A percentile compares a stretch with the other conserved stretches of the same genome.
phyloP scores from a whole-genome alignment of 1,284 basidiomycete species.

The Irpex rosettiformis region DNA sequence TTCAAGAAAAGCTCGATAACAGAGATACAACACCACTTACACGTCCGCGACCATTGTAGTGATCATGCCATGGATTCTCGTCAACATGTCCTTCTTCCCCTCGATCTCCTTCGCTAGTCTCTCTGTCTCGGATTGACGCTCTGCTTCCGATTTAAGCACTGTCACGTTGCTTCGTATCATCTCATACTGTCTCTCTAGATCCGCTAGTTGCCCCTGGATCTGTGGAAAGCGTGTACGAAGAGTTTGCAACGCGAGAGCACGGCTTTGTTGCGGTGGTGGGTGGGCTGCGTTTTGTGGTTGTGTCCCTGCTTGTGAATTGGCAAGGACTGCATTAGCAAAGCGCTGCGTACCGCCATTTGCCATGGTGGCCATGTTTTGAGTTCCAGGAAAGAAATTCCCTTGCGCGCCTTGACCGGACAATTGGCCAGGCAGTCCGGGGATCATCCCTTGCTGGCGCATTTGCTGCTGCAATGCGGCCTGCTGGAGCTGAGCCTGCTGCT shows the following conservation, averaged over 20 bases:
- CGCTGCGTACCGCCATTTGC: background rate
- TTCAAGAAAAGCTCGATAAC: background rate
- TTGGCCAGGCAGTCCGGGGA: background rate
- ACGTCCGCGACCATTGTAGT: background rate
- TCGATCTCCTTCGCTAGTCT: conserved; percentile 29
- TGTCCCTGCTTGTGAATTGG: background rate
- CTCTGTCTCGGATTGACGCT: conserved; percentile 26
- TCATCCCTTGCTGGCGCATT: conserved; percentile 5
- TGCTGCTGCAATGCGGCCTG: conserved; percentile 14
- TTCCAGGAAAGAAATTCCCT: background rate
- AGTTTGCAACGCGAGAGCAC: background rate
- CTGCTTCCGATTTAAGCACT: background rate
- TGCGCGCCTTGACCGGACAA: background rate
- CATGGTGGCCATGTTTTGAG: background rate
- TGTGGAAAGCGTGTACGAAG: background rate
- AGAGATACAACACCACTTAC: background rate
- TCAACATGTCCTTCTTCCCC: conserved; percentile 36
- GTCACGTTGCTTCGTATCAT: background rate
- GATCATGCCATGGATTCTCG: conserved; percentile 19
- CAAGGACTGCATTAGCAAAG: background rate
- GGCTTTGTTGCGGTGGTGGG: background rate
- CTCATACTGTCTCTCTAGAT: background rate
- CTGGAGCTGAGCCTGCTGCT: conserved; percentile 20
- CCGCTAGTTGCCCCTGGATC: background rate
- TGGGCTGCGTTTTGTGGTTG: conserved; percentile 4